Percentiles rank a stretch among this genome's conserved stretches.
phyloP scores from a whole-genome alignment of 2,329 filamentous ascomycete species.

The Alternaria gansuensis region DNA sequence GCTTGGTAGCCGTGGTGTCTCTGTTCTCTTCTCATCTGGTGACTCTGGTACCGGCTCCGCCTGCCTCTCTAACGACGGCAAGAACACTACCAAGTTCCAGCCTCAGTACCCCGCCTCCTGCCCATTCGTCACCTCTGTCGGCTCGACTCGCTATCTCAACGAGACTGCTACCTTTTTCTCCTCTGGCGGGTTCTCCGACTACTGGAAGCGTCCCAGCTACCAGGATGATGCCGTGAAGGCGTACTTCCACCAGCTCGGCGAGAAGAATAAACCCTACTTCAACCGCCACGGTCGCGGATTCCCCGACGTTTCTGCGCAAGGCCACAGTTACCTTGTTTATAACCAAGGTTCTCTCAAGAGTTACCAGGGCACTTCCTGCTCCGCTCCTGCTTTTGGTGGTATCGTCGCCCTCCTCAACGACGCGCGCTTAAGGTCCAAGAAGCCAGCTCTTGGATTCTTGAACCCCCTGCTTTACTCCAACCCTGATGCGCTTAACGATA shows the following conservation, averaged over 20 bases:
- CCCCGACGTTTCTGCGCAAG: constrained; percentile 70
- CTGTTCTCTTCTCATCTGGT: constrained; percentile 68
- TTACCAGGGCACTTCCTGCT: constrained; percentile 58
- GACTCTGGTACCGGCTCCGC: constrained; percentile 65
- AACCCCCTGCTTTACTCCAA: constrained; percentile 66
- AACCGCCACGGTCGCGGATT: constrained; percentile 65
- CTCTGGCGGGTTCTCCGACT: constrained; percentile 60
- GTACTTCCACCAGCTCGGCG: constrained; percentile 56
- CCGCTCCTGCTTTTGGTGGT: constrained; percentile 66
- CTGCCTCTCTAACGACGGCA: constrained; percentile 68
- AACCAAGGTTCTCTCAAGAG: constrained; percentile 55
- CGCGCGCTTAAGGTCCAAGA: constrained; percentile 61
- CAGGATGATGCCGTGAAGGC: constrained; percentile 56
- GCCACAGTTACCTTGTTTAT: constrained; percentile 47
- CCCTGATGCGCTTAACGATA: constrained; percentile 61
- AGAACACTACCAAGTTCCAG: constrained; percentile 64
- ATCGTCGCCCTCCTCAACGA: constrained; percentile 70
- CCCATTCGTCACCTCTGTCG: constrained; percentile 73
- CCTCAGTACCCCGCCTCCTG: constrained; percentile 72
- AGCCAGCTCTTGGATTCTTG: constrained; percentile 64
- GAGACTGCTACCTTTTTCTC: constrained; percentile 59
- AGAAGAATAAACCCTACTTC: constrained; percentile 59
- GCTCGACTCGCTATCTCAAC: constrained; percentile 63
- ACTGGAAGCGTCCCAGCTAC: constrained; percentile 60
- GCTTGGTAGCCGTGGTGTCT: constrained; percentile 71